Conservation (phyloP, 1,284 basidiomycete genomes). For the Rhodofomes roseus region DNA sequence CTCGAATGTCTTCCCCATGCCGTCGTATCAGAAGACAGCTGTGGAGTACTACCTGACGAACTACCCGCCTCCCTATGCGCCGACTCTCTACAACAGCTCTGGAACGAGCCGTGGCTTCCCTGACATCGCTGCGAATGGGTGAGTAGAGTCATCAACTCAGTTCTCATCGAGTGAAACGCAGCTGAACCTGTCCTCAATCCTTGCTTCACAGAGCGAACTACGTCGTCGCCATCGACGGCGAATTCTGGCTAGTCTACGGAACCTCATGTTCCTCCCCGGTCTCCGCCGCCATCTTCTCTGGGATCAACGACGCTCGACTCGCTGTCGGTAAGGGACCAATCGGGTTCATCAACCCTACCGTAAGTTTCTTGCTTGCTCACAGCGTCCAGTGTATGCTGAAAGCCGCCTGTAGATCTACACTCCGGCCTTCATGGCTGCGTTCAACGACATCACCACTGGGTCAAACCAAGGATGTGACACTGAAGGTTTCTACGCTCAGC, state of each 20-base stretch:
- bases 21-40: constrained; percentile 27
- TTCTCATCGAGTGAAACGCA: no score
- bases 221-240: constrained; percentile 16
- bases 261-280: constrained; percentile 25
- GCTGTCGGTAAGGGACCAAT: constrained; percentile 37
- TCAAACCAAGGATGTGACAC: constrained; percentile 21
- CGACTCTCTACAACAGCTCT: constrained; percentile 10
- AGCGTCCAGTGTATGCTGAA: not conserved
- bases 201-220: constrained; percentile 9
- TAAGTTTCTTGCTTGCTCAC: not conserved
- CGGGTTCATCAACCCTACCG: constrained; percentile 53
- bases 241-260: constrained; percentile 43
- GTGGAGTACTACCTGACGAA: constrained; percentile 16
- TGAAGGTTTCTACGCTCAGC: constrained; percentile 16
- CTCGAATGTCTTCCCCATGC: constrained; percentile 29
- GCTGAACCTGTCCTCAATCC: no score
- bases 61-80: constrained; percentile 9
- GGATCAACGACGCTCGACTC: constrained; percentile 56
- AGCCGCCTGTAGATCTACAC: constrained; percentile 24
- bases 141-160: not conserved
- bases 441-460: constrained; percentile 39
- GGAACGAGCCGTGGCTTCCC: constrained; percentile 33
- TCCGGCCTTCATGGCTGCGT: constrained; percentile 21
- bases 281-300: constrained; percentile 44
- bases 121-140: constrained; percentile 34